phyloP scores from a whole-genome alignment of 73 alveolate species.

The Stentor coeruleus region DNA sequence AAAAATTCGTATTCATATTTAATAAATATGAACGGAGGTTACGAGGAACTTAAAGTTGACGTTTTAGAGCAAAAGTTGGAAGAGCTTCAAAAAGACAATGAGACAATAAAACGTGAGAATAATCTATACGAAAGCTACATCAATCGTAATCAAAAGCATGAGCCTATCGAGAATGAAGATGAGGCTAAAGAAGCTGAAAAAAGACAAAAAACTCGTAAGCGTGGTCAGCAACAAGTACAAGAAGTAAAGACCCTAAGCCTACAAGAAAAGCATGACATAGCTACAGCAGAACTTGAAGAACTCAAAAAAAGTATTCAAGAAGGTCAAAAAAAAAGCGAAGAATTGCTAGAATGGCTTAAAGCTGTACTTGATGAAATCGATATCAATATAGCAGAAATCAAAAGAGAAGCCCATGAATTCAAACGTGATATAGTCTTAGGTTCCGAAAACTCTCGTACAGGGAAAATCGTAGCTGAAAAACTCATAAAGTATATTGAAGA shows the following conservation, averaged over 20 bases:
- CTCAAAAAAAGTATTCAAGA: slow-evolving; percentile 73
- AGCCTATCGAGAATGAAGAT: slow-evolving; percentile 32
- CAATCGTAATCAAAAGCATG: slow-evolving; percentile 58
- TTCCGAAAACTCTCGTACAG: slow-evolving; percentile 85
- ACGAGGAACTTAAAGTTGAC: background rate
- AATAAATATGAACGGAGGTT: too few relatives aligned
- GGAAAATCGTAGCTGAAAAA: slow-evolving; percentile 83
- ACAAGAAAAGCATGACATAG: slow-evolving; percentile 85
- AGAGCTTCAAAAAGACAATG: slow-evolving; percentile 57
- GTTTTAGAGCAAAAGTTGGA: background rate
- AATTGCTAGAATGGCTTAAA: slow-evolving; percentile 68
- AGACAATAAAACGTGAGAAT: slow-evolving; percentile 72
- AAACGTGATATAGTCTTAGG: slow-evolving; percentile 72
- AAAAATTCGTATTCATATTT: too few relatives aligned
- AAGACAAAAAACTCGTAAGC: slow-evolving; percentile 43
- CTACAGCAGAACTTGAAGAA: slow-evolving; percentile 70
- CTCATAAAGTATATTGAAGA: slow-evolving; percentile 83
- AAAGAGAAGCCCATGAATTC: slow-evolving; percentile 86
- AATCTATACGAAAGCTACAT: slow-evolving; percentile 74
- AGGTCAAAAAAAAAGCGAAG: slow-evolving; percentile 81
- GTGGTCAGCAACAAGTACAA: slow-evolving; percentile 25
- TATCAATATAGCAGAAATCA: slow-evolving; percentile 77
- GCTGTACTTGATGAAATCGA: slow-evolving; percentile 88
- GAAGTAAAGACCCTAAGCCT: slow-evolving; percentile 58
- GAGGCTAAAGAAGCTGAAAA: slow-evolving; percentile 47